Conservation (phyloP, 2,329 filamentous ascomycete genomes). For the Domatiomyces globalis region DNA sequence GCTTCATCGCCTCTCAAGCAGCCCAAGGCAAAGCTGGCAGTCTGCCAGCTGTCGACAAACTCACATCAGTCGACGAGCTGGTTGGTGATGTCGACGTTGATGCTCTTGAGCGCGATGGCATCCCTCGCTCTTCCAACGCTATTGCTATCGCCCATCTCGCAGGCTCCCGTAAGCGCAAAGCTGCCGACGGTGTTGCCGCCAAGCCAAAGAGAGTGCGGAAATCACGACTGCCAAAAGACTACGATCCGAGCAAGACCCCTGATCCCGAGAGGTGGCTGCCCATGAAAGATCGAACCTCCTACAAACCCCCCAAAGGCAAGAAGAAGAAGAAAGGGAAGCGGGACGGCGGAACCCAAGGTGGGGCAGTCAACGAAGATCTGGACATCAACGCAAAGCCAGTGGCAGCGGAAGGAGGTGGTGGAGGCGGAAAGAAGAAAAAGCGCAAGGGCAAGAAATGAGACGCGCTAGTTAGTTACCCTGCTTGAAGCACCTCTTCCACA, state of each 20-base stretch:
- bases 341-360: constrained; percentile 71
- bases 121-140: constrained; percentile 24
- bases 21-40: constrained; percentile 36
- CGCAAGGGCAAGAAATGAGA: constrained; percentile 24
- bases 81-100: constrained; percentile 30
- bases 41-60: constrained; percentile 24
- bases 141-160: constrained; percentile 16
- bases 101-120: constrained; percentile 32
- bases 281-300: constrained; percentile 73
- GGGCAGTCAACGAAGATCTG: constrained; percentile 59
- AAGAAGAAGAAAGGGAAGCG: constrained; percentile 64
- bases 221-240: constrained; percentile 35
- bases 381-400: constrained; percentile 33
- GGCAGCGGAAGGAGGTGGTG: constrained; percentile 19
- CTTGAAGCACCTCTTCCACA: too few species aligned
- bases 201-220: constrained; percentile 32
- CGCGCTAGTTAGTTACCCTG: not conserved
- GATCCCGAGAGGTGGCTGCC: constrained; percentile 93
- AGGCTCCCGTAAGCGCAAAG: constrained; percentile 27
- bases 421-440: constrained; percentile 35
- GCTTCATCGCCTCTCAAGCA: constrained; percentile 72
- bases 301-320: constrained; percentile 68
- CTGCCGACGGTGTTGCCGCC: constrained; percentile 22
- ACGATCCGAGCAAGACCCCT: constrained; percentile 53
- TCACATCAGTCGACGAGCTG: constrained; percentile 29